phyloP scores from a whole-genome alignment of 2,329 filamentous ascomycete species.

The Colletotrichum simmondsii region DNA sequence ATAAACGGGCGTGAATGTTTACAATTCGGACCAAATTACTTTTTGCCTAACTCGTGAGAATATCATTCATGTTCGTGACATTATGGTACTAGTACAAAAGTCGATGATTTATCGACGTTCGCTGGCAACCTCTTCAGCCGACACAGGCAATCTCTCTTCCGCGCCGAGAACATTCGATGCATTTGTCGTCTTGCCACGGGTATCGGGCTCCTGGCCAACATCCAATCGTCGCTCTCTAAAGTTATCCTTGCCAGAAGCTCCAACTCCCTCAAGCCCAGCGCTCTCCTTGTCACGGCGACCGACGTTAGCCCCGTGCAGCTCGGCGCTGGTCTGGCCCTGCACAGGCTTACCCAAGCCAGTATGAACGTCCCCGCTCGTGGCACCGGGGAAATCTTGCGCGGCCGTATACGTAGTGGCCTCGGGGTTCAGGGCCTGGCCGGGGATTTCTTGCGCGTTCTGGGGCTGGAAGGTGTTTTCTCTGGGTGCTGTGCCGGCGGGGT shows the following conservation, averaged over 20 bases:
- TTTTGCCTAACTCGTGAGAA: background rate
- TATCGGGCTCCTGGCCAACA: constrained; percentile 38
- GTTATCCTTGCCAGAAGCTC: constrained; percentile 44
- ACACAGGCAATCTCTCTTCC: constrained; percentile 38
- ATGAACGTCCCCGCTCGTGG: constrained; percentile 58
- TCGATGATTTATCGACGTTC: constrained; percentile 23
- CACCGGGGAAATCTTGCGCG: constrained; percentile 52
- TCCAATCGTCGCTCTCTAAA: constrained; percentile 44
- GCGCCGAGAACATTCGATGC: constrained; percentile 39
- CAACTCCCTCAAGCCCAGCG: constrained; percentile 51
- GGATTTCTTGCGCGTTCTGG: constrained; percentile 46
- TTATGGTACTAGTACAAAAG: constrained; percentile 13
- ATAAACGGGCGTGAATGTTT: background rate
- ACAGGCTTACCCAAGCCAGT: constrained; percentile 54
- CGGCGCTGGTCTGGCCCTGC: constrained; percentile 53
- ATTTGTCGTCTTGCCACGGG: constrained; percentile 37
- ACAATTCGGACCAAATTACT: background rate
- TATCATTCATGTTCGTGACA: background rate
- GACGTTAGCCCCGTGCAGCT: constrained; percentile 49
- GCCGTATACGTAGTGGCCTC: constrained; percentile 42
- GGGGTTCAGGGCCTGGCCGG: constrained; percentile 46
- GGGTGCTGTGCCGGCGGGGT: constrained; percentile 73
- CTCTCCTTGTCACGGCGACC: constrained; percentile 46
- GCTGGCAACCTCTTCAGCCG: constrained; percentile 41
- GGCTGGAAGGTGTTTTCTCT: constrained; percentile 51